Evolutionary conservation across 2,329 filamentous ascomycete species (phyloP).

Genomic region (Phaeosphaeria sp.): DNA sequence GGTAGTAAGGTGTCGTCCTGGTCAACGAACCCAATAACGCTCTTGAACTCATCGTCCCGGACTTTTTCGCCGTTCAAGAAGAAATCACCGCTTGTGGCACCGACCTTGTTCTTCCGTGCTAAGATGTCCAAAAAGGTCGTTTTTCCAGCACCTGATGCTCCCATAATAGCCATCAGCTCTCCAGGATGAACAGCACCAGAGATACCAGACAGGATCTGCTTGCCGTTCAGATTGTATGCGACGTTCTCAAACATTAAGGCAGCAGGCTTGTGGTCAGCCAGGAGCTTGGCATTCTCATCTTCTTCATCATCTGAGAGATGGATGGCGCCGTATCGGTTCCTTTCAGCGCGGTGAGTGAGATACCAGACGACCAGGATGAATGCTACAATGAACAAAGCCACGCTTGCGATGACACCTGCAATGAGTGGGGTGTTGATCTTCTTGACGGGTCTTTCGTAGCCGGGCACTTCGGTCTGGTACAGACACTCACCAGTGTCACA

Average conservation of each 20-base stretch:
- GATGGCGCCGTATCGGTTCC: constrained; percentile 71
- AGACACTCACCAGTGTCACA: constrained; percentile 92
- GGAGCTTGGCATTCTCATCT: constrained; percentile 81
- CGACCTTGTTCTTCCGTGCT: constrained; percentile 95
- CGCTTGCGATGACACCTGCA: constrained; percentile 87
- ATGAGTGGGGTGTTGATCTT: constrained; percentile 97
- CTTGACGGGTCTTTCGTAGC: constrained; percentile 86
- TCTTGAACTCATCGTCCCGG: constrained; percentile 82
- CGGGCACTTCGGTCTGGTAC: constrained; percentile 89
- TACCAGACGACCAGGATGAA: constrained; percentile 88
- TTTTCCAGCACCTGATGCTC: constrained; percentile 95
- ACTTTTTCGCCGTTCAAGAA: constrained; percentile 94
- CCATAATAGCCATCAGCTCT: constrained; percentile 98
- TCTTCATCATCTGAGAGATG: constrained; percentile 83
- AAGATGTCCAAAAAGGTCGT: constrained; percentile 97
- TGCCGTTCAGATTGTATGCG: constrained; percentile 84
- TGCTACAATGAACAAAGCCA: constrained; percentile 85
- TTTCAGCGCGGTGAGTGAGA: constrained; percentile 73
- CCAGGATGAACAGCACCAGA: constrained; percentile 89
- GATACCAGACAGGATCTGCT: constrained; percentile 80
- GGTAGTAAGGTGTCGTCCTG: constrained; percentile 98
- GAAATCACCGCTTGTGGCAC: constrained; percentile 77
- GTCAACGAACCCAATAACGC: constrained; percentile 94
- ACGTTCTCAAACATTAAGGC: constrained; percentile 88
- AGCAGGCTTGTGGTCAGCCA: constrained; percentile 90